phyloP scores from a whole-genome alignment of 2,329 filamentous ascomycete genomes.

The Stagonosporopsis chrysanthemi region DNA sequence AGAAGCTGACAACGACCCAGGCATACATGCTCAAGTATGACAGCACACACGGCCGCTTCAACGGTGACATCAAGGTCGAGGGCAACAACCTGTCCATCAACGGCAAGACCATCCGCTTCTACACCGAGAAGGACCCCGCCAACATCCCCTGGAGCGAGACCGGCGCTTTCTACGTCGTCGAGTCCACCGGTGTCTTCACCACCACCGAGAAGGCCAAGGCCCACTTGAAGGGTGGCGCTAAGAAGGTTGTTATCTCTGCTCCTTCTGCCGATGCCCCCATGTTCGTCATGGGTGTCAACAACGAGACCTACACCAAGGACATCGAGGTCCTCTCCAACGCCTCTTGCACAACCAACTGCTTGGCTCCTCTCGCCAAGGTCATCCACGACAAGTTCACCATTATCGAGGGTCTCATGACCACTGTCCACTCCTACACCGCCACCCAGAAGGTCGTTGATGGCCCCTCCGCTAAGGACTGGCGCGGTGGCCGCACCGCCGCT shows the following conservation, averaged over 20 bases:
- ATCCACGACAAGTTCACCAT: conserved; percentile 98
- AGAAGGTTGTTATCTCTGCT: conserved; percentile 89
- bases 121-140: conserved; percentile 88
- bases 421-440: conserved; percentile 99
- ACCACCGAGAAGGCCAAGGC: conserved; percentile 94
- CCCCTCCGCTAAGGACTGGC: conserved; percentile 98
- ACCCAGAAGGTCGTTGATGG: conserved; percentile 99
- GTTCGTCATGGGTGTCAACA: conserved; percentile 99
- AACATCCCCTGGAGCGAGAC: conserved; percentile 89
- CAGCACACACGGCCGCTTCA: conserved; percentile 95
- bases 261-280: conserved; percentile 96
- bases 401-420: conserved; percentile 99
- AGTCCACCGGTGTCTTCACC: conserved; percentile 99
- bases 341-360: conserved; percentile 99
- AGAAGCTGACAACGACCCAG: conserved; percentile 58
- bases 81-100: conserved; percentile 82
- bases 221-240: conserved; percentile 95
- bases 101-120: conserved; percentile 95
- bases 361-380: conserved; percentile 99
- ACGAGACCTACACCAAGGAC: conserved; percentile 89
- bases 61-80: conserved; percentile 81
- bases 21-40: conserved; percentile 99
- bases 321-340: conserved; percentile 97
- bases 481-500: conserved; percentile 97
- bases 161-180: conserved; percentile 91